Base-by-base conservation (phyloP, 1,284 basidiomycete species). In the Trichosporon faecale region DNA sequence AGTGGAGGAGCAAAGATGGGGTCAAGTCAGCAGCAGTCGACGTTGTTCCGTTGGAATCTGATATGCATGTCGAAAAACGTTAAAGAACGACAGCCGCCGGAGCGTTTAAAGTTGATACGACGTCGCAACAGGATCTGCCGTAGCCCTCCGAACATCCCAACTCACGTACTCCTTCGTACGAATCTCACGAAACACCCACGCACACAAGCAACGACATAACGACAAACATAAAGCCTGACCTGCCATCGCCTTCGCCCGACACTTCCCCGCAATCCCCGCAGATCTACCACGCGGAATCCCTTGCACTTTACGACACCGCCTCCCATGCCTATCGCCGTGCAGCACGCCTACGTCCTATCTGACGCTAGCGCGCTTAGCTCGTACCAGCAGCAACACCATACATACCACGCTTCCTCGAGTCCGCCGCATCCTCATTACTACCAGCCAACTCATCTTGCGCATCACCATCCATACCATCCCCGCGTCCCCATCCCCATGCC, bases 361-460 rank as follows among this genome's bases (percentile, higher is more conserved):
- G n/a, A 18, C 23, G 27, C 60, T 11, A 31, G 44, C 46, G 67
- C 63, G 61, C 63, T 68, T 68, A 64, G 67, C 67, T 64, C 67
- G 2, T 23, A 16, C 49, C 27, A 31, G 27, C 57, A 61, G 18
- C 57, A 61, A 18, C 57, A 61, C 18, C 27, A n/a, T 31, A 29
- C 27, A 29, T 31, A 31, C 27, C 57, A 61, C 57, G 9, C 18
- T 29, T 23, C 27, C 27, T 31, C 14, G 18, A n/a, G 27, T 18
- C 18, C 27, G 57, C 27, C 27, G 35, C 63, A 44, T 33, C 37
- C 33, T 25, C 63, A 64, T 40, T 33, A 40, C 35, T 21, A 31
- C 37, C 63, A 44, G 35, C 57, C 9, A 31, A 33, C 57, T 29
- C 61, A 23, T 23, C 5, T 40, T 46, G 21, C 44, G 57, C 27